Conservation (phyloP, 2,329 filamentous ascomycete genomes). For the Diaporthe destruens region DNA sequence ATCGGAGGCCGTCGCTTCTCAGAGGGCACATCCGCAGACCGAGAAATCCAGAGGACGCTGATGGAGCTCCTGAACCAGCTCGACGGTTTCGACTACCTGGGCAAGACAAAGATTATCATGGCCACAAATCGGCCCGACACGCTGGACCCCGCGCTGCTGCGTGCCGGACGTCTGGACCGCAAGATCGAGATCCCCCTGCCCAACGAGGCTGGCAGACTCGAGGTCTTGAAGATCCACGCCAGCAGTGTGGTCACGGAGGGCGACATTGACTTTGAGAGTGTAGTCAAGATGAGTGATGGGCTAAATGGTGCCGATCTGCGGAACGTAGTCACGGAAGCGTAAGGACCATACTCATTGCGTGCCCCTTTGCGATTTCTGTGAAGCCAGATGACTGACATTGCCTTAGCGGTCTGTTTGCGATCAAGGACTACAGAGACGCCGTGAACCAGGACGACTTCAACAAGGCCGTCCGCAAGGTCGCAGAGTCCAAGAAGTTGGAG, state of each 20-base stretch:
- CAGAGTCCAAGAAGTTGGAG: constrained; percentile 94
- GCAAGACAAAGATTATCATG: constrained; percentile 99
- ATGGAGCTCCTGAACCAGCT: constrained; percentile 99
- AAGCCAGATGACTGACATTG: constrained; percentile 35
- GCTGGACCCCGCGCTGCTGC: constrained; percentile 90
- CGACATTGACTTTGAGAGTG: constrained; percentile 98
- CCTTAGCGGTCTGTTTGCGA: constrained; percentile 88
- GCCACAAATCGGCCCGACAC: constrained; percentile 98
- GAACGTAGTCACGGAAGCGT: constrained; percentile 99
- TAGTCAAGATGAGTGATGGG: constrained; percentile 99
- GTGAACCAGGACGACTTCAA: constrained; percentile 99
- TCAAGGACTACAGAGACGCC: constrained; percentile 96
- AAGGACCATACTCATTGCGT: constrained; percentile 58
- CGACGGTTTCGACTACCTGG: constrained; percentile 98
- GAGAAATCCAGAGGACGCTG: constrained; percentile 96
- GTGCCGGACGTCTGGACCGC: constrained; percentile 92
- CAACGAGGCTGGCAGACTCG: constrained; percentile 94
- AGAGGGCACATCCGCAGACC: constrained; percentile 96
- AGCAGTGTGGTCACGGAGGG: constrained; percentile 88
- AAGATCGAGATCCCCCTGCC: constrained; percentile 98
- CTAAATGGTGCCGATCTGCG: constrained; percentile 97
- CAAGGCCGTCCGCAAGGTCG: constrained; percentile 97
- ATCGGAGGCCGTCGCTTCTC: constrained; percentile 97
- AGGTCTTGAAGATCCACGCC: constrained; percentile 98
- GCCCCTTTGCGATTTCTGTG: constrained; percentile 40